A percentile compares a stretch with the other conserved stretches of the same genome.
These are phyloP conservation scores for Colletotrichum kahawae DNA, from an alignment of 2,329 filamentous ascomycete genomes.

Conservation along the genomic window DNA sequence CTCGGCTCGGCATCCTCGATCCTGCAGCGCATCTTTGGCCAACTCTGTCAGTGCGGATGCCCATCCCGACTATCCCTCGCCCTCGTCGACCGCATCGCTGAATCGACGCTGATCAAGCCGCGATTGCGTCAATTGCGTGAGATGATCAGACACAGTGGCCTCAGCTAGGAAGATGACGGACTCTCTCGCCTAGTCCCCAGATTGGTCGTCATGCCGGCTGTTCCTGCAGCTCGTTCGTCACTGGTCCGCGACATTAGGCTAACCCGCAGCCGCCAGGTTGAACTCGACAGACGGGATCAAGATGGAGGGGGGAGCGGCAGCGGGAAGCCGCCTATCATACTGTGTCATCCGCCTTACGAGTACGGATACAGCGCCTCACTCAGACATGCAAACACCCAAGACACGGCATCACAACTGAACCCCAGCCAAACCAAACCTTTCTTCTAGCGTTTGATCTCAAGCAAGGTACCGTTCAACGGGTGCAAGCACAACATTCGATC, in stretches of 20 bases:
- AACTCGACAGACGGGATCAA: neutral
- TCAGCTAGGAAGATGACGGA: neutral
- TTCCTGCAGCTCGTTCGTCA: constrained; percentile 18
- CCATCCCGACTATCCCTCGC: neutral
- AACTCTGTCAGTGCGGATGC: neutral
- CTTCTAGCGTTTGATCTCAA: neutral
- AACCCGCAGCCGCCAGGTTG: neutral
- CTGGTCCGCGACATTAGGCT: neutral
- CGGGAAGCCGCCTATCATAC: neutral
- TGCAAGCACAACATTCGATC: neutral
- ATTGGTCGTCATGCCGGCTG: neutral
- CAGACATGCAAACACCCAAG: neutral
- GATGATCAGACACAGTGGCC: constrained; percentile 13
- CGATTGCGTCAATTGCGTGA: neutral
- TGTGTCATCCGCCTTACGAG: neutral
- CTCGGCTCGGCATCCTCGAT: neutral
- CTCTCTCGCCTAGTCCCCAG: neutral
- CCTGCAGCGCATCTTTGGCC: constrained; percentile 6
- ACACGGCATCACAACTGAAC: neutral
- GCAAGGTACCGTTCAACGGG: neutral
- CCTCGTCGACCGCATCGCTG: neutral
- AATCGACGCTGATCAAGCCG: neutral
- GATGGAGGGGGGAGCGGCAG: neutral
- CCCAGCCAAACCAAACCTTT: neutral
- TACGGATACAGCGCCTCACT: neutral